Evolutionary conservation across 306 rosid genomes (phyloP).

Genomic region (Cicer pinnatifidum): DNA sequence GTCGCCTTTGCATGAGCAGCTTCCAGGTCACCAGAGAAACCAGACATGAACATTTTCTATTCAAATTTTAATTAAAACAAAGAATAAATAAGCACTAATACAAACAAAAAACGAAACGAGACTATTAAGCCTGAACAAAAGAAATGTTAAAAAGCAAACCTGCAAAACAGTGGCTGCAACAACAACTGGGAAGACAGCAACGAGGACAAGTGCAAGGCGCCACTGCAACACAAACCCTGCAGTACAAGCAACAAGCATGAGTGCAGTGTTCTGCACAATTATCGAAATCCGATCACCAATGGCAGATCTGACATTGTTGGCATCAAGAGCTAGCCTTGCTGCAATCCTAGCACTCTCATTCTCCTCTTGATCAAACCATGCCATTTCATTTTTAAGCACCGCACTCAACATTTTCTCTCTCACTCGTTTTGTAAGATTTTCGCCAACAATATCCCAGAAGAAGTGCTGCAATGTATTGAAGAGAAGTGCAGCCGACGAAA

Average conservation of each 20-base stretch:
- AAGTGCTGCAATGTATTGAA: slow-evolving; percentile 92
- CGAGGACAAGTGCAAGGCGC: slow-evolving; percentile 93
- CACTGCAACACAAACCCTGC: slow-evolving; percentile 94
- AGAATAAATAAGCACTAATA: not conserved
- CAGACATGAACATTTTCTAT: slow-evolving; percentile 95
- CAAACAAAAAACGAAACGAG: not conserved
- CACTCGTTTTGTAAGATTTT: slow-evolving; percentile 85
- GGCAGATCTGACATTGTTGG: slow-evolving; percentile 93
- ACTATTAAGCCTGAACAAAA: not conserved
- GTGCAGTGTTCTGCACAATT: slow-evolving; percentile 92
- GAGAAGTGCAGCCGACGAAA: slow-evolving; percentile 88
- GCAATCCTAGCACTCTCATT: slow-evolving; percentile 90
- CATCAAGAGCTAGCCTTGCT: slow-evolving; percentile 86
- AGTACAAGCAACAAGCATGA: slow-evolving; percentile 89
- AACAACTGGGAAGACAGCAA: slow-evolving; percentile 94
- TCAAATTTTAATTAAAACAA: slow-evolving; percentile 15
- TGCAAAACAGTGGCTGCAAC: slow-evolving; percentile 96
- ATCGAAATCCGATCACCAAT: slow-evolving; percentile 92
- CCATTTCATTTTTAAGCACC: slow-evolving; percentile 87
- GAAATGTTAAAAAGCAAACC: slow-evolving; percentile 52
- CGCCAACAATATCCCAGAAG: slow-evolving; percentile 97
- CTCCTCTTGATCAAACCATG: slow-evolving; percentile 95
- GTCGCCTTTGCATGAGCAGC: slow-evolving; percentile 88
- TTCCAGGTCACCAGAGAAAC: slow-evolving; percentile 93
- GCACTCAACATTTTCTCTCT: slow-evolving; percentile 86